Conservation (phyloP, 106 monocot species). For the Chionographis japonica region DNA sequence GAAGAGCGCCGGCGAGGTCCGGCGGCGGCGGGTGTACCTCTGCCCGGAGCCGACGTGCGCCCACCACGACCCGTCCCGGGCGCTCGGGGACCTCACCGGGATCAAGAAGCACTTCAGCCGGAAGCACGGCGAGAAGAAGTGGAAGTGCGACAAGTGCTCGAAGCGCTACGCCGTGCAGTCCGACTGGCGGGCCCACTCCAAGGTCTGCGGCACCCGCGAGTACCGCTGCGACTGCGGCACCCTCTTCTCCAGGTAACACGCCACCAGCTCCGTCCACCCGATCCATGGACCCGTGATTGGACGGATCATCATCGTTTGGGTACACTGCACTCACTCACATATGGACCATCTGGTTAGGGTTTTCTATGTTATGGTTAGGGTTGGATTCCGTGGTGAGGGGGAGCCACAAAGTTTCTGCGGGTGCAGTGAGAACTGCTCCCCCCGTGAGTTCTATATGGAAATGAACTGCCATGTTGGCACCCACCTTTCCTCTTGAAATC, state of each 20-base stretch:
- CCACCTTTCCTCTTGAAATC: conserved; percentile 17
- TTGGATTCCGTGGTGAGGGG: conserved; percentile 12
- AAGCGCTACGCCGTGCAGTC: conserved; percentile 96
- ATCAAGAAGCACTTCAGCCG: conserved; percentile 98
- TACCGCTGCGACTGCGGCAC: conserved; percentile 98
- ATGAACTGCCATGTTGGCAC: conserved; percentile 21
- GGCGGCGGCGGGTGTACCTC: conserved; percentile 66
- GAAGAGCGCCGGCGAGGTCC: conserved; percentile 69
- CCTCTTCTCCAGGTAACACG: conserved; percentile 83
- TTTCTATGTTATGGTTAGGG: conserved; percentile 15
- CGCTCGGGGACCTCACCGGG: conserved; percentile 96
- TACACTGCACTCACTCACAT: conserved; percentile 4
- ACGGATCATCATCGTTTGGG: background rate
- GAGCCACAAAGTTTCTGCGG: background rate
- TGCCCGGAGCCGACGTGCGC: conserved; percentile 92
- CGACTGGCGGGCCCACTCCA: conserved; percentile 96
- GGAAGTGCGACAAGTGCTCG: conserved; percentile 96
- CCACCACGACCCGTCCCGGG: conserved; percentile 88
- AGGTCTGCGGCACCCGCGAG: conserved; percentile 95
- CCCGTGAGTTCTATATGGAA: conserved; percentile 33
- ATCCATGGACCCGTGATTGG: conserved; percentile 21
- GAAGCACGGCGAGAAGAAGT: conserved; percentile 99
- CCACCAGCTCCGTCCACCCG: background rate
- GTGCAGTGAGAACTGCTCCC: conserved; percentile 19
- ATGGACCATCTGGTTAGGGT: background rate